phyloP scores from a whole-genome alignment of 2,329 filamentous ascomycete species.

The Epichloe baconii region DNA sequence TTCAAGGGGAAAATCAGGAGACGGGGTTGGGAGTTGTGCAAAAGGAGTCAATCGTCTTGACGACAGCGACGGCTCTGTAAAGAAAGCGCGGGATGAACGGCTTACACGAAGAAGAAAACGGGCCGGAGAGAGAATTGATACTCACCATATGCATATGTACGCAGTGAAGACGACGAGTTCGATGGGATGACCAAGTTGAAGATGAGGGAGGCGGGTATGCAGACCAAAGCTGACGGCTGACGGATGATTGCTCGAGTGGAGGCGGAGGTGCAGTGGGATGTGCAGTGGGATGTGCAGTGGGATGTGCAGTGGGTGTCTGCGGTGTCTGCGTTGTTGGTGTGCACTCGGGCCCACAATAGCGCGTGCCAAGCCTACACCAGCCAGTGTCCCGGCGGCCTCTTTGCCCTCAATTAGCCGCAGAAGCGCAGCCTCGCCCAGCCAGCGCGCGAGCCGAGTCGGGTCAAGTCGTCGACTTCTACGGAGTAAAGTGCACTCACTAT shows the following conservation, averaged over 20 bases:
- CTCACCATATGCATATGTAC: conserved; percentile 2
- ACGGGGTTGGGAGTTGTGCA: not conserved
- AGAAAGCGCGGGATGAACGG: not conserved
- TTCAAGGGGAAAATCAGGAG: not conserved
- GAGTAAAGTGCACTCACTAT: too few relatives aligned
- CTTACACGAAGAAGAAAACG: not conserved
- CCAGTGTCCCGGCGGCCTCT: too few relatives aligned
- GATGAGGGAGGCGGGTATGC: not conserved
- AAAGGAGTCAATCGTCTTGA: not conserved
- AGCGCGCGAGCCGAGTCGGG: too few relatives aligned
- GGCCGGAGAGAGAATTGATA: not conserved
- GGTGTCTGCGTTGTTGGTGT: not conserved
- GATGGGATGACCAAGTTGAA: not conserved
- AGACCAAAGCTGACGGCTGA: not conserved
- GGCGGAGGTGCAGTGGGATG: not conserved
- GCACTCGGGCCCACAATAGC: not conserved
- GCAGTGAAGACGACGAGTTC: not conserved
- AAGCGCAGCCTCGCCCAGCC: too few relatives aligned
- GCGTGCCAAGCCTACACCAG: not conserved
- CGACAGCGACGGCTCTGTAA: not conserved
- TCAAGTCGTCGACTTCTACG: too few relatives aligned
- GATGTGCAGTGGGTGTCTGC: not conserved
- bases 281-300: not conserved
- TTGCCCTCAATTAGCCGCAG: too few relatives aligned
- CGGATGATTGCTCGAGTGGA: not conserved